Evolutionary conservation across 2,329 filamentous ascomycete species (phyloP).

Genomic region (Keithomyces neogunnii): DNA sequence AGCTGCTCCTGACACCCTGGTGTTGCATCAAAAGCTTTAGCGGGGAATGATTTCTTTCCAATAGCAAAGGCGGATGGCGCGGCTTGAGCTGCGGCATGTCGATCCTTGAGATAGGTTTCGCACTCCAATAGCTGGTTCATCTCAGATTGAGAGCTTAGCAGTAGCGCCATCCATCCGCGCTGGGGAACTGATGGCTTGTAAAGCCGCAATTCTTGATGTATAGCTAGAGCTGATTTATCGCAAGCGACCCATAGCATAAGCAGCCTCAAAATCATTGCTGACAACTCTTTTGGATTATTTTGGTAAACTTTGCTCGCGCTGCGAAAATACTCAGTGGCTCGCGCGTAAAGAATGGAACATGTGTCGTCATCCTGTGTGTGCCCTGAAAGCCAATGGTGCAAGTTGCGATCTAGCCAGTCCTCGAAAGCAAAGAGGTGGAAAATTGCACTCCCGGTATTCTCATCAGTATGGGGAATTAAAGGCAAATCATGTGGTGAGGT

Average conservation of each 20-base stretch:
- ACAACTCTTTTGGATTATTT: constrained; percentile 33
- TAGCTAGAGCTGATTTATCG: constrained; percentile 35
- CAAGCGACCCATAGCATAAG: constrained; percentile 51
- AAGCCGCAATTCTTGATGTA: constrained; percentile 30
- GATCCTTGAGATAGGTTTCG: constrained; percentile 15
- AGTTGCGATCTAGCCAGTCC: constrained; percentile 34
- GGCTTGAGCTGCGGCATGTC: neutral
- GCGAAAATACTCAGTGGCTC: constrained; percentile 25
- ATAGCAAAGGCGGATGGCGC: neutral
- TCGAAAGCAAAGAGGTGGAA: constrained; percentile 33
- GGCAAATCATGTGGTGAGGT: neutral
- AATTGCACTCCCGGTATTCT: neutral
- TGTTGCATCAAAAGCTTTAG: neutral
- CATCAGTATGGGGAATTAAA: neutral
- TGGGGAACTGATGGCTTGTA: constrained; percentile 36
- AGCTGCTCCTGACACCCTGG: neutral
- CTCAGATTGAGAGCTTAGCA: constrained; percentile 33
- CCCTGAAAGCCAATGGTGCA: constrained; percentile 26
- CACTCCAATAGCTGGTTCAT: constrained; percentile 20
- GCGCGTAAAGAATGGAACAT: constrained; percentile 20
- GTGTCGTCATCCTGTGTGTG: constrained; percentile 12
- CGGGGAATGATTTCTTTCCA: neutral
- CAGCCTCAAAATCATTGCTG: constrained; percentile 44
- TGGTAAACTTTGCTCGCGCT: constrained; percentile 23
- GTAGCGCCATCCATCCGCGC: constrained; percentile 29